Conservation (phyloP, 257 asterid genomes). For the Apocynum venetum region DNA sequence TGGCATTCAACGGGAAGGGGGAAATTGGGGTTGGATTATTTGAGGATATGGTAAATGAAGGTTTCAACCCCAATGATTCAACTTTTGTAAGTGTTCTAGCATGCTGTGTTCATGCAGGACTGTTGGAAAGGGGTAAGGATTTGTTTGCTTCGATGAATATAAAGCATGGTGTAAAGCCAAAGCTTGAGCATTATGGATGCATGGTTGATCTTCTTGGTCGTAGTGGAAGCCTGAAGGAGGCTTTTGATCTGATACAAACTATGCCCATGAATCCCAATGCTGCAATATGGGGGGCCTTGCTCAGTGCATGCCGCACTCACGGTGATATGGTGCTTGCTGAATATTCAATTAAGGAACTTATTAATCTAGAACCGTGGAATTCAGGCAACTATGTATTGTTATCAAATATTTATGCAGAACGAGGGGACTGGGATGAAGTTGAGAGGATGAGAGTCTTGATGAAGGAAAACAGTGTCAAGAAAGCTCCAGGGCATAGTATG, state of each 20-base stretch:
- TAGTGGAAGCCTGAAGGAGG: constrained; percentile 36
- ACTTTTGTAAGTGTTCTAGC: constrained; percentile 38
- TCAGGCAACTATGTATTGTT: constrained; percentile 44
- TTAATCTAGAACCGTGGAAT: constrained; percentile 38
- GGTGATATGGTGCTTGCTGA: constrained; percentile 40
- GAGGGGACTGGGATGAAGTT: constrained; percentile 44
- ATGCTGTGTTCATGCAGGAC: constrained; percentile 43
- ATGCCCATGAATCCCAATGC: constrained; percentile 44
- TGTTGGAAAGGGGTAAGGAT: constrained; percentile 33
- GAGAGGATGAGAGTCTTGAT: constrained; percentile 35
- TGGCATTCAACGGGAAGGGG: constrained; percentile 41
- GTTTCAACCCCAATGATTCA: constrained; percentile 33
- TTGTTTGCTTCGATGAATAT: constrained; percentile 27
- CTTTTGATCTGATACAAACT: constrained; percentile 29
- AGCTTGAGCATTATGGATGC: constrained; percentile 48
- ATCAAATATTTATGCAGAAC: constrained; percentile 47
- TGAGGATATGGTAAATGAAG: constrained; percentile 34
- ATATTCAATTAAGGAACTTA: constrained; percentile 36
- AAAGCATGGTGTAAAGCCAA: constrained; percentile 23
- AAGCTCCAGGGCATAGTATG: constrained; percentile 32
- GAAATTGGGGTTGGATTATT: constrained; percentile 33
- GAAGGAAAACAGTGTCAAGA: constrained; percentile 29
- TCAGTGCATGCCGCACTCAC: constrained; percentile 38
- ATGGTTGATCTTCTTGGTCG: constrained; percentile 51
- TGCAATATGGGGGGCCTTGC: constrained; percentile 47